Conservation (phyloP, 2,329 filamentous ascomycete species). For the Ophiostoma ulmi region DNA sequence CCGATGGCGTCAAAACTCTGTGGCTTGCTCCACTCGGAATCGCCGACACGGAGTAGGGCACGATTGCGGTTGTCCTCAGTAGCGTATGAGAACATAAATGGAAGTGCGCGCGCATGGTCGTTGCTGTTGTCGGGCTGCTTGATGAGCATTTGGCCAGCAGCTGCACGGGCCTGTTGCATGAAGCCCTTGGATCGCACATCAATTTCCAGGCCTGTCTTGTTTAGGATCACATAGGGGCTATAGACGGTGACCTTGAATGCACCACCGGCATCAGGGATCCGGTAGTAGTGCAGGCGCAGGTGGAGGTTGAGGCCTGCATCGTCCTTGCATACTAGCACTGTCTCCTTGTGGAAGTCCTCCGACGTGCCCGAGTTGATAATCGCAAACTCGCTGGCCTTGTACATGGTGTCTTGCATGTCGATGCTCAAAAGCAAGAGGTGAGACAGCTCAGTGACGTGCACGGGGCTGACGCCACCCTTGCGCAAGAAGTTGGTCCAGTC, state of each 20-base stretch:
- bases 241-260: constrained; percentile 95
- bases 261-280: constrained; percentile 83
- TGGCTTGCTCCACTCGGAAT: constrained; percentile 93
- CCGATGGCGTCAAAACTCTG: constrained; percentile 98
- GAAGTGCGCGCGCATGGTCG: constrained; percentile 64
- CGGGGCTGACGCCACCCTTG: constrained; percentile 93
- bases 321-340: constrained; percentile 75
- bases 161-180: constrained; percentile 73
- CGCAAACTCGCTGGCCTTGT: constrained; percentile 91
- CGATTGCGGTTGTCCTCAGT: constrained; percentile 88
- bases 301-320: constrained; percentile 72
- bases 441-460: constrained; percentile 93
- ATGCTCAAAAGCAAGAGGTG: constrained; percentile 88
- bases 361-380: constrained; percentile 89
- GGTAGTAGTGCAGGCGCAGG: constrained; percentile 84
- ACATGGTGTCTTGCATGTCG: constrained; percentile 93
- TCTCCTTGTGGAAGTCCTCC: constrained; percentile 83
- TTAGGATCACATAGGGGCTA: constrained; percentile 89
- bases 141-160: constrained; percentile 68
- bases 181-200: constrained; percentile 85
- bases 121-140: constrained; percentile 33
- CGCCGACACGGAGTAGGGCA: constrained; percentile 77
- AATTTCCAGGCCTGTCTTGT: constrained; percentile 88
- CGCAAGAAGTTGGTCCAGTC: constrained; percentile 98
- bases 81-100: constrained; percentile 93